Conservation (phyloP, 2,329 filamentous ascomycete genomes). For the Botrytis paeoniae region DNA sequence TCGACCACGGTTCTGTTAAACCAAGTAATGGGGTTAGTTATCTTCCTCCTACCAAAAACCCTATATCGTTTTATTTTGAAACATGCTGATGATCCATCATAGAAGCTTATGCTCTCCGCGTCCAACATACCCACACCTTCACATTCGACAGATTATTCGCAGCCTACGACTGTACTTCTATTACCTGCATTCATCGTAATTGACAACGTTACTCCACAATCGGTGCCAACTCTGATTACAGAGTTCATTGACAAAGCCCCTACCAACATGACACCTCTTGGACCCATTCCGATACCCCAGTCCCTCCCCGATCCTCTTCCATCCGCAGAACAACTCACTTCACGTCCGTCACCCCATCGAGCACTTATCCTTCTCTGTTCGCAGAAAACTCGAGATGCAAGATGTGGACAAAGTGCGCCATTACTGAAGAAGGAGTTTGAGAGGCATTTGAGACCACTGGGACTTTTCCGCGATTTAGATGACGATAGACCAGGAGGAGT, state of each 20-base stretch:
- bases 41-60: background rate
- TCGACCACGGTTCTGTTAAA: conserved; percentile 53
- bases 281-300: conserved; percentile 56
- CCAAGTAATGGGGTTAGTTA: conserved; percentile 65
- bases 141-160: conserved; percentile 58
- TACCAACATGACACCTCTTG: conserved; percentile 63
- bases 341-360: conserved; percentile 73
- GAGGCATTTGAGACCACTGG: conserved; percentile 79
- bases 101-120: conserved; percentile 87
- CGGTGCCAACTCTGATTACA: conserved; percentile 68
- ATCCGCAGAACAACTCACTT: conserved; percentile 45
- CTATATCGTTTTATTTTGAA: conserved; percentile 24
- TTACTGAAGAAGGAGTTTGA: conserved; percentile 86
- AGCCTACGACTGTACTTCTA: conserved; percentile 76
- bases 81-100: conserved; percentile 19
- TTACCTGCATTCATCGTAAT: conserved; percentile 82
- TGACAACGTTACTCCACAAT: conserved; percentile 75
- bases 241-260: conserved; percentile 68
- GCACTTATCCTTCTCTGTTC: conserved; percentile 91
- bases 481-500: conserved; percentile 89
- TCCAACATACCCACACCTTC: conserved; percentile 83
- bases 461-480: conserved; percentile 80
- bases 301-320: conserved; percentile 37
- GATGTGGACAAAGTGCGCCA: conserved; percentile 91
- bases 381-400: conserved; percentile 88